Base-by-base conservation (phyloP, 2,329 filamentous ascomycete genomes). In the Trichophyton benhamiae region DNA sequence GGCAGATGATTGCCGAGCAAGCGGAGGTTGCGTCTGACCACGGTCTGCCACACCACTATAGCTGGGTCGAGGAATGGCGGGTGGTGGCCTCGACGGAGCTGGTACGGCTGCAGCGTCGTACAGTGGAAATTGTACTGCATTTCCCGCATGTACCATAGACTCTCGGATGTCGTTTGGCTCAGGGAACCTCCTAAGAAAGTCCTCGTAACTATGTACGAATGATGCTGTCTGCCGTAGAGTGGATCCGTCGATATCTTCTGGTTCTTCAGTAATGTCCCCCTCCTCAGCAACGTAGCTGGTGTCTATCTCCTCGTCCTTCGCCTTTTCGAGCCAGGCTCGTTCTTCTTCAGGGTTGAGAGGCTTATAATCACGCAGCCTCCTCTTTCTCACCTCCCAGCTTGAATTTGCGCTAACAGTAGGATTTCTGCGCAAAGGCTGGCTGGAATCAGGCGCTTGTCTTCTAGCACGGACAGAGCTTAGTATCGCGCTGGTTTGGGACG, bases 341-440 rank as follows among this genome's bases (percentile, higher is more conserved):
- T 94, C 85, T 71, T 96, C 92, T 64, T 92, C 88, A 3, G 85
- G 82, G 64, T 89, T 87, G 57, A 96, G 82, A 0, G 88, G 87
- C 61, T 86, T 87, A 67, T 82, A 84, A 61, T 84, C 82, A 57
- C 82, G 79, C 53, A 82, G 74, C 60, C 82, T 75, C 61, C 80
- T 76, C 68, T 80, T 84, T 57, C 81, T 78, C n/a, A 83, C 72
- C 63, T 82, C 77, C 49, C 82, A 69, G 60, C 78, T 80, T 3
- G 79, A 77, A 64, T 79, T 78, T 33, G 77, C 74, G 62, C 76
- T 80, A 46, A 73, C 76, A 13, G 79, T 78, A 8, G 81, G 79
- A 4, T 80, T 76, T 66, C 82, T 74, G 46, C 78, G 76, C 15
- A 83, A 72, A 1, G 81, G 78, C 58, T 79, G 74, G n/a, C 73